Conservation (phyloP, 2,329 filamentous ascomycete species). For the Curvularia eragrostidis region DNA sequence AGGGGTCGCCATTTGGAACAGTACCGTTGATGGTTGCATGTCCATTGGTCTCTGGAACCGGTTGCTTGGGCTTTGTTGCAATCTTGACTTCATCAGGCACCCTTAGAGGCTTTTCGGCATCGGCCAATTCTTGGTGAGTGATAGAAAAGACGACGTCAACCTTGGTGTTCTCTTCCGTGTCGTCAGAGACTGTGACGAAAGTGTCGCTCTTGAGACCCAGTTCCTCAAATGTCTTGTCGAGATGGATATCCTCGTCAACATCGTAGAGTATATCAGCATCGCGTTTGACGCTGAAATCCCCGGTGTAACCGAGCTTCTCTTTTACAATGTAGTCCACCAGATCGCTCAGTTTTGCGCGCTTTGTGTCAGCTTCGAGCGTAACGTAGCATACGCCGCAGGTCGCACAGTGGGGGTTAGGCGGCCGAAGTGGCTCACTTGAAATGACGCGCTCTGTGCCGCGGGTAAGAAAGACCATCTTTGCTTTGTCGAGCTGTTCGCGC, state of each 20-base stretch:
- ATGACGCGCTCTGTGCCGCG: slow-evolving; percentile 66
- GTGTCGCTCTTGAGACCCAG: slow-evolving; percentile 75
- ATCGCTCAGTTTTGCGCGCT: slow-evolving; percentile 76
- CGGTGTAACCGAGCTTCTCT: slow-evolving; percentile 74
- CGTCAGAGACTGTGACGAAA: slow-evolving; percentile 83
- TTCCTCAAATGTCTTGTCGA: slow-evolving; percentile 78
- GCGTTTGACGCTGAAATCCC: slow-evolving; percentile 80
- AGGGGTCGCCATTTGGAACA: slow-evolving; percentile 1
- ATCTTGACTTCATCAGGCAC: slow-evolving; percentile 56
- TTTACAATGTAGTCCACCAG: slow-evolving; percentile 78
- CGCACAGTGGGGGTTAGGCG: slow-evolving; percentile 81
- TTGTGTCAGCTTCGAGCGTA: slow-evolving; percentile 71
- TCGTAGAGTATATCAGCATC: slow-evolving; percentile 81
- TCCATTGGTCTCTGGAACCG: slow-evolving; percentile 37
- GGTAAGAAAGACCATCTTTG: slow-evolving; percentile 86
- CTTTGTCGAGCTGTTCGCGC: slow-evolving; percentile 68
- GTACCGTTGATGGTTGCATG: slow-evolving; percentile 28
- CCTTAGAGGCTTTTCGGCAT: slow-evolving; percentile 63
- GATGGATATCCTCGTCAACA: slow-evolving; percentile 84
- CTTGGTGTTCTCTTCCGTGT: slow-evolving; percentile 77
- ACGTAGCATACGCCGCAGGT: slow-evolving; percentile 80
- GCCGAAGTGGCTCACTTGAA: slow-evolving; percentile 60
- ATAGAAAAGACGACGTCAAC: slow-evolving; percentile 81
- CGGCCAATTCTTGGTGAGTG: slow-evolving; percentile 58
- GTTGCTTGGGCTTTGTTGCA: slow-evolving; percentile 54